Percentiles rank a stretch among this genome's conserved stretches.
phyloP scores from a whole-genome alignment of 495 filamentous ascomycete species.

The Opeltia flavorubescens region DNA sequence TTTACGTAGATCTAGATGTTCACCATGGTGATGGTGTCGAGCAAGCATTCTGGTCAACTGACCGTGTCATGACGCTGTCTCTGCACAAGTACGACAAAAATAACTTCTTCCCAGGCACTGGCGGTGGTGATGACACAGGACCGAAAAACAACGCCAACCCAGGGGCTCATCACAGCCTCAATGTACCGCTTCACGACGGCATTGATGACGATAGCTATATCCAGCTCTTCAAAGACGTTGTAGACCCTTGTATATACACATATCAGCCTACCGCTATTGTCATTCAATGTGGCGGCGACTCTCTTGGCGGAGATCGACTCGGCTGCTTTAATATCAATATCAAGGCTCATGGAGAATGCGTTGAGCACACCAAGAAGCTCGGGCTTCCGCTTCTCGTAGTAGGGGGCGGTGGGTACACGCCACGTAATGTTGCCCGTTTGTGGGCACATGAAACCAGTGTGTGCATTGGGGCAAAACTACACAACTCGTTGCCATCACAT shows the following conservation, averaged over 20 bases:
- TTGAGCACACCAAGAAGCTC: slow-evolving; percentile 69
- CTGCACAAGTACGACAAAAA: slow-evolving; percentile 92
- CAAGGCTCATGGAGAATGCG: slow-evolving; percentile 79
- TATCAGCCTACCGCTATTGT: slow-evolving; percentile 83
- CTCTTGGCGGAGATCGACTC: slow-evolving; percentile 80
- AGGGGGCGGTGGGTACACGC: slow-evolving; percentile 94
- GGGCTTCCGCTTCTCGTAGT: slow-evolving; percentile 72
- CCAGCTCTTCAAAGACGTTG: slow-evolving; percentile 67
- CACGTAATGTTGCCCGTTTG: slow-evolving; percentile 85
- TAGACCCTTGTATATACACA: slow-evolving; percentile 55
- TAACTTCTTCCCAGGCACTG: slow-evolving; percentile 61
- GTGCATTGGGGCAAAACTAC: slow-evolving; percentile 66
- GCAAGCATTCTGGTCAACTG: slow-evolving; percentile 91
- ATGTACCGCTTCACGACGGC: slow-evolving; percentile 57
- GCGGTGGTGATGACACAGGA: slow-evolving; percentile 42
- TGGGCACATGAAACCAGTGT: slow-evolving; percentile 96
- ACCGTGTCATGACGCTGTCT: slow-evolving; percentile 89
- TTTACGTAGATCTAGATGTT: slow-evolving; percentile 97
- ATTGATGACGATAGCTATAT: slow-evolving; percentile 90
- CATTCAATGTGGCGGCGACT: slow-evolving; percentile 92
- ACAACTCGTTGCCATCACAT: slow-evolving; percentile 55
- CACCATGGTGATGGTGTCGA: slow-evolving; percentile 97
- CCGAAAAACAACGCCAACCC: slow-evolving; percentile 45
- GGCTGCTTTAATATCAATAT: slow-evolving; percentile 97
- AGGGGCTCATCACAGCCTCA: slow-evolving; percentile 50